Evolutionary conservation across 2,329 filamentous ascomycete genomes (phyloP), one percentile per base, ranked within the genome.

Genomic region (Arachnomyces sp.): DNA sequence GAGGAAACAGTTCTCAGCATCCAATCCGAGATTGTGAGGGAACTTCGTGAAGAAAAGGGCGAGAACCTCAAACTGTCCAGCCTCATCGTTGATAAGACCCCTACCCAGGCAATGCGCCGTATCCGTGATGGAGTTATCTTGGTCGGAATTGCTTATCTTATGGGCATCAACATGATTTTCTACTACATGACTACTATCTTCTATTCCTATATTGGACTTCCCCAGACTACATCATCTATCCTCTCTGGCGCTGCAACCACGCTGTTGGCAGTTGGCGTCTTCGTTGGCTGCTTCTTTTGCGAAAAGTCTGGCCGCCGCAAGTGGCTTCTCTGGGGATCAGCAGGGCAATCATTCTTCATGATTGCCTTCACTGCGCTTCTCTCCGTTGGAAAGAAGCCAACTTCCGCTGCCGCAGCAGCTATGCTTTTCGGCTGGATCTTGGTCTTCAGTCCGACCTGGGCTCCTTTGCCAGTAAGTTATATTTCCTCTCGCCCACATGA

Each of bases 371-470:
- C 52, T 2, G 50, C 40, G n/a, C 42, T 56, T 4, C 44, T 49
- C 18, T 42, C 41, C 35, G 28, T 39, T 36, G 31, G 36, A 34
- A n/a, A 42, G 43, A 25, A 17, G 36, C 7, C 51, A 42, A 45
- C 47, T 9, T 43, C 52, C 38, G 40, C 52, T 8, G 54, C 57
- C 5, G 53, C 52, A 1, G 54, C 56, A 4, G 54, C 52, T 7
- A 59, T 60, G 50, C 44, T 60, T 13, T 60, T 56, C 16, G 35
- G 54, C 29, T 60, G 55, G 51, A 54, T 59, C 30, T 43, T 52
- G 7, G 47, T 59, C 21, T 57, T 59, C 28, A 52, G 53, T 7
- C 55, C 56, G n/a, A 59, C 55, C 12, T 59, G 52, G 50, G 53
- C 50, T 25, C 49, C 55, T 9, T 38, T 46, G 8, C 44, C 51